Percentiles rank a stretch among this genome's conserved stretches.
phyloP scores from a whole-genome alignment of 768 basidiomycete species.

The Boletus eberwhitei region DNA sequence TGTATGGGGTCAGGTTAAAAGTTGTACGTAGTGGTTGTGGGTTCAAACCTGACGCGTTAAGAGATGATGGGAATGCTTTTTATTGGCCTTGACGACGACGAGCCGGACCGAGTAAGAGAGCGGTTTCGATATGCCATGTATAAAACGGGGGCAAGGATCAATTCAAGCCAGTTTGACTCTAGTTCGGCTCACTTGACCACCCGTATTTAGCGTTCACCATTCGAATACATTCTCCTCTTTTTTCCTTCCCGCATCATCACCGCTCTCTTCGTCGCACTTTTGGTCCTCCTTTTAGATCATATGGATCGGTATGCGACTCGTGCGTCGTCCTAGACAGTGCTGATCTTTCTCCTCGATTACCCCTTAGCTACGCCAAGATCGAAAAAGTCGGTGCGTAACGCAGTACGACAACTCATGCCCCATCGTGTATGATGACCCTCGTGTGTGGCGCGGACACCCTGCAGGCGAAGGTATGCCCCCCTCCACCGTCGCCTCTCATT shows the following conservation, averaged over 20 bases:
- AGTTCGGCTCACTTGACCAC: constrained; percentile 17
- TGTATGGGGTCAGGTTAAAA: constrained; percentile 1
- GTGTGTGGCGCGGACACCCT: constrained; percentile 17
- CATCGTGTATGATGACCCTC: constrained; percentile 12
- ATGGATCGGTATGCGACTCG: constrained; percentile 34
- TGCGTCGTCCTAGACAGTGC: constrained; percentile 6
- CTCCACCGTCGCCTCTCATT: not conserved
- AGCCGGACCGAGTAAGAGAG: not conserved
- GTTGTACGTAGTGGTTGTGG: not conserved
- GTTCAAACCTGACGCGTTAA: not conserved
- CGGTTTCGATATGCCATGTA: not conserved
- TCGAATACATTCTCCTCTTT: not conserved
- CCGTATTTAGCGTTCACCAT: constrained; percentile 15
- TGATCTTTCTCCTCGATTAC: constrained; percentile 21
- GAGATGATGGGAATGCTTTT: constrained; percentile 13
- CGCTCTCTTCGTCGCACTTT: not conserved
- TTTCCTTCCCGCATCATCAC: constrained; percentile 6
- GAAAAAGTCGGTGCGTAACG: constrained; percentile 91
- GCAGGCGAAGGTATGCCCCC: constrained; percentile 42
- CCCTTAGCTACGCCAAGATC: constrained; percentile 86
- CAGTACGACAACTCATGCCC: constrained; percentile 4
- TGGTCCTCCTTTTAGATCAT: constrained; percentile 2
- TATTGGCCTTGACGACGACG: constrained; percentile 15
- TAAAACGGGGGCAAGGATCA: not conserved
- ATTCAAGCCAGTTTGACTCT: constrained; percentile 2